Evolutionary conservation across 2,329 filamentous ascomycete genomes (phyloP), one percentile per base, ranked within the genome.

Genomic region (Fusarium mundagurra): DNA sequence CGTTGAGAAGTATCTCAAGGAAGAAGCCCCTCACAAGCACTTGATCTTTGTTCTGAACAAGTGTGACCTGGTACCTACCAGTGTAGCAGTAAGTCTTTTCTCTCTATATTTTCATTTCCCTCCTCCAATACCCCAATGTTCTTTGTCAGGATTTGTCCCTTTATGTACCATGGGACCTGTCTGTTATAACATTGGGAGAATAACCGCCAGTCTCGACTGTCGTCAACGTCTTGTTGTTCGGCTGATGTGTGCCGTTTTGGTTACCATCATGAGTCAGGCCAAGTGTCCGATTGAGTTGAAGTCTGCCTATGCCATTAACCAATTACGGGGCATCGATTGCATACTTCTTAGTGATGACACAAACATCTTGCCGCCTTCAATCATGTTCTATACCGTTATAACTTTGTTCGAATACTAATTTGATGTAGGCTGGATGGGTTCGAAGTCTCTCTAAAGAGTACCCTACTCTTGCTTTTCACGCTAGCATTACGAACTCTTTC

Each of bases 151-250:
- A 97, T 93, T 88, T 90, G 92, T 88, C 81, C 86, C 85, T 85
- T 90, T 86, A 90, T 88, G 85, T 83, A 85, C 87, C 88, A 83
- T 96, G 94, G 92, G 92, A 92, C 90, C 87, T 85, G 89, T 94
- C 95, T 97, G 96, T 99, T 99, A 99, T 94, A 94, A 93, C 93
- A 91, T 94, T 98, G 96, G 96, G 92, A 98, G 90, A 99, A 92
- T 84, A 87, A 98, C 82, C 80, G 83, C 88, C 88, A 86, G 77
- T 81, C 79, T 83, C 82, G 77, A 81, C 76, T 80, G 81, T 78
- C 76, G 73, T 67, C 76, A 77, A 76, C 80, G 75, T 82, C 77
- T 61, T 80, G 80, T 80, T 81, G 79, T 78, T 55, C 88, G 90
- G 88, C 89, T 92, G 93, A 92, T 86, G 87, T 88, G 87, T 89